phyloP scores from a whole-genome alignment of 768 basidiomycete species.

The Pisolithus orientalis region DNA sequence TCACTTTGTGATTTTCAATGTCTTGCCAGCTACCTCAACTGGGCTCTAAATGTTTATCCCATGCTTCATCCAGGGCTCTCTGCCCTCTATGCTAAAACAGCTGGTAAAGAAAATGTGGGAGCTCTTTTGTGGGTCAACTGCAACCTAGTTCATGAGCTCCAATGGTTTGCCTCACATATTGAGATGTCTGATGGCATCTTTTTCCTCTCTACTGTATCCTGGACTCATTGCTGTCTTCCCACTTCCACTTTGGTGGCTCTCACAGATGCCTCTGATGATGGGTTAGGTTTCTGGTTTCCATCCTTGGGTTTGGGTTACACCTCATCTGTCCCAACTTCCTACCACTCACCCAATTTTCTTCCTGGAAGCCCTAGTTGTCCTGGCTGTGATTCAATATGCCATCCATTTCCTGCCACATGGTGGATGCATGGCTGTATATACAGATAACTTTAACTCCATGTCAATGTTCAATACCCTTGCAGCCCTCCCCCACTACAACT shows the following conservation, averaged over 20 bases:
- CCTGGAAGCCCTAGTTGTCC: constrained; percentile 21
- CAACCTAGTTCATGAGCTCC: not conserved
- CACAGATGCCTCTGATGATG: constrained; percentile 21
- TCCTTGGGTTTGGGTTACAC: constrained; percentile 12
- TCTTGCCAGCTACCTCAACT: constrained; percentile 34
- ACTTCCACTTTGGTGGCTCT: not conserved
- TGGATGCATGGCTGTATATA: constrained; percentile 12
- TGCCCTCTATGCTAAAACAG: constrained; percentile 30
- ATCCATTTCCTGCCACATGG: not conserved
- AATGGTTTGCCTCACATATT: constrained; percentile 30
- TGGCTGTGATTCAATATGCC: constrained; percentile 10
- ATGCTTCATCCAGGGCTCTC: constrained; percentile 27
- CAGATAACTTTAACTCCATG: constrained; percentile 30
- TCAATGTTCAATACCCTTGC: constrained; percentile 25
- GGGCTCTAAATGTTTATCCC: constrained; percentile 35
- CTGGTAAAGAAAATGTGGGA: constrained; percentile 11
- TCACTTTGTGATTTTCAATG: constrained; percentile 21
- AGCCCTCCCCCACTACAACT: constrained; percentile 9
- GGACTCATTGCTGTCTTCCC: constrained; percentile 3
- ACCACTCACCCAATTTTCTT: constrained; percentile 17
- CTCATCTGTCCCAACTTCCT: too few species aligned
- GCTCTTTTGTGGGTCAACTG: constrained; percentile 5
- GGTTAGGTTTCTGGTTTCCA: constrained; percentile 22
- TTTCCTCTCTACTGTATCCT: constrained; percentile 11
- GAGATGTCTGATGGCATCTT: constrained; percentile 12